Evolutionary conservation across 2,329 filamentous ascomycete genomes (phyloP).

Genomic region (Drechslerella coelobrocha): DNA sequence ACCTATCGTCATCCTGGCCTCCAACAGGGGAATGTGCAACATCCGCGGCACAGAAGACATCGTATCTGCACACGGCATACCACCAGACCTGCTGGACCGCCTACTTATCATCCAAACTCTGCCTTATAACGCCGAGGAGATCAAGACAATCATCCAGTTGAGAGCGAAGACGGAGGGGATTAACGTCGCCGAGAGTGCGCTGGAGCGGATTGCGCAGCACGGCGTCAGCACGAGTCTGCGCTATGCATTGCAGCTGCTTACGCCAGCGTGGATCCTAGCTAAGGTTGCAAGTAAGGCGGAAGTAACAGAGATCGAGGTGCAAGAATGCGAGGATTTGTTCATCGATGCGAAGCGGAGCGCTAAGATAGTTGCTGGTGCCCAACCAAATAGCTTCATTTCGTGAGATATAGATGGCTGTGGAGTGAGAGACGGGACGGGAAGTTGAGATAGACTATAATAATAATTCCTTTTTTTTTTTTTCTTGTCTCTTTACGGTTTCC

Average conservation of each 20-base stretch:
- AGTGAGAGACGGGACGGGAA: constrained; percentile 8
- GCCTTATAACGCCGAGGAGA: constrained; percentile 85
- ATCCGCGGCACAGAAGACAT: constrained; percentile 86
- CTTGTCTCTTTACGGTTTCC: not conserved
- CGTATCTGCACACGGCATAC: constrained; percentile 88
- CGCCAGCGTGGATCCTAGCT: constrained; percentile 70
- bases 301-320: constrained; percentile 70
- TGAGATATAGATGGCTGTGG: constrained; percentile 24
- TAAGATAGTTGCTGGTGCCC: constrained; percentile 68
- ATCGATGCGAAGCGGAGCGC: constrained; percentile 82
- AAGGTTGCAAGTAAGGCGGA: constrained; percentile 68
- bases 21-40: constrained; percentile 91
- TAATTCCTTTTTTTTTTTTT: constrained; percentile 5
- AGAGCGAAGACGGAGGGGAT: constrained; percentile 83
- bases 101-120: constrained; percentile 96
- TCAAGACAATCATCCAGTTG: constrained; percentile 87
- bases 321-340: constrained; percentile 81
- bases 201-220: constrained; percentile 84
- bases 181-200: constrained; percentile 77
- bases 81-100: constrained; percentile 88
- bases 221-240: constrained; percentile 88
- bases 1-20: constrained; percentile 95
- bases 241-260: constrained; percentile 90
- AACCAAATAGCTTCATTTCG: constrained; percentile 49
- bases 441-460: not conserved